These are phyloP conservation scores for Mycena epipterygia DNA, from an alignment of 768 basidiomycete species.

Conservation along the genomic window DNA sequence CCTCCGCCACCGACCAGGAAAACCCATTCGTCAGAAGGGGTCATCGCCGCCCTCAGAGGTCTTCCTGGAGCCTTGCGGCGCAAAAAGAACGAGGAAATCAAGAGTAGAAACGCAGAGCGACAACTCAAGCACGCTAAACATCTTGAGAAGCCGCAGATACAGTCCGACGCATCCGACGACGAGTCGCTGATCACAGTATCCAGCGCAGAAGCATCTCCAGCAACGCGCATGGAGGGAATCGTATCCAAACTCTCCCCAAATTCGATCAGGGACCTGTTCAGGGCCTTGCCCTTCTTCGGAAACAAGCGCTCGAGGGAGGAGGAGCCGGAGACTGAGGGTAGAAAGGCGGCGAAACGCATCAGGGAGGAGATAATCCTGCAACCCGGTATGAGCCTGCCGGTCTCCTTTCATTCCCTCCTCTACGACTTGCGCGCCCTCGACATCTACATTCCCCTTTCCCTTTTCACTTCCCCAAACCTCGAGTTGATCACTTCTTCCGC, in stretches of 20 bases:
- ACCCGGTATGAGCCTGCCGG: background rate
- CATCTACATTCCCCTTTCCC: slow-evolving; percentile 7
- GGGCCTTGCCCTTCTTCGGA: background rate
- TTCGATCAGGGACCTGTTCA: background rate
- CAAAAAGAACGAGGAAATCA: background rate
- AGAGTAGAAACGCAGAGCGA: background rate
- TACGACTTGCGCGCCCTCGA: background rate
- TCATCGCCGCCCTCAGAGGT: background rate
- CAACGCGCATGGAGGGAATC: background rate
- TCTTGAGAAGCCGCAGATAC: background rate
- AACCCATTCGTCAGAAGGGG: background rate
- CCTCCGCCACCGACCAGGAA: background rate
- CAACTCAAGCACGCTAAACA: background rate
- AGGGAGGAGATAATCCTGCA: background rate
- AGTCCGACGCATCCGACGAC: background rate
- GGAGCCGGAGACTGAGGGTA: background rate
- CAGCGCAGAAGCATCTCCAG: background rate
- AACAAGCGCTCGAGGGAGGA: background rate
- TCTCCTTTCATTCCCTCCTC: background rate
- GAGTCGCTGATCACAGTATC: slow-evolving; percentile 5
- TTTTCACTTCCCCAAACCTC: slow-evolving; percentile 9
- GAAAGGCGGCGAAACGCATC: background rate
- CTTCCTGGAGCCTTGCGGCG: background rate
- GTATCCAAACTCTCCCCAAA: background rate
- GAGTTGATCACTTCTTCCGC: background rate